phyloP scores from a whole-genome alignment of 495 filamentous ascomycete species.

The Penicillium odoratum region DNA sequence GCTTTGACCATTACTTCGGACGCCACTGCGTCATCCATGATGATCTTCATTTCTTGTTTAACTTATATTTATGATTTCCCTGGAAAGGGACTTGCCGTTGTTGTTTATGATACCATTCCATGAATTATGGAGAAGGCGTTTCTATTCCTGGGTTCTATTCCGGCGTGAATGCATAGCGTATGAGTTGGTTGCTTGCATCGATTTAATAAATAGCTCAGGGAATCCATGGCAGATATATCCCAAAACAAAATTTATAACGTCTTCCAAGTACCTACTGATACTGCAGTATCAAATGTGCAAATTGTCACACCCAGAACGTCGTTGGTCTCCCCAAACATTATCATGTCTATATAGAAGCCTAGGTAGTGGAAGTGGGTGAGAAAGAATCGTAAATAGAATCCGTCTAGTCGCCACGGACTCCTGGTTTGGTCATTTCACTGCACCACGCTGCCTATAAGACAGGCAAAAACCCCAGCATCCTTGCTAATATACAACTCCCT shows the following conservation, averaged over 20 bases:
- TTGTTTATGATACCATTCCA: slow-evolving; percentile 36
- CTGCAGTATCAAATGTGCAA: too few species aligned
- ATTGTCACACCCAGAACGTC: too few species aligned
- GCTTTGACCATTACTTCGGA: slow-evolving; percentile 7
- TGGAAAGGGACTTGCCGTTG: slow-evolving; percentile 7
- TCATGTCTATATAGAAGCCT: too few species aligned
- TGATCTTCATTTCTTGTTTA: slow-evolving; percentile 16
- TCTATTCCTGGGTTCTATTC: slow-evolving; percentile 3
- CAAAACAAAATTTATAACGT: too few species aligned
- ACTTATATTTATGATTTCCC: slow-evolving; percentile 4
- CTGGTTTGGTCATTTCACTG: background rate
- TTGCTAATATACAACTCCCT: slow-evolving; percentile 28
- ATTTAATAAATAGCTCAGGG: background rate
- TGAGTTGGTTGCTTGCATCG: background rate
- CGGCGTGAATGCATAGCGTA: slow-evolving; percentile 2
- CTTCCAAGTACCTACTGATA: too few species aligned
- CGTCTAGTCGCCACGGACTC: background rate
- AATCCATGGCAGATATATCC: background rate
- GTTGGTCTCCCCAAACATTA: too few species aligned
- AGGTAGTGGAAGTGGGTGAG: background rate
- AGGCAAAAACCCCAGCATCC: slow-evolving; percentile 12
- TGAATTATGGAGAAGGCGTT: slow-evolving; percentile 24
- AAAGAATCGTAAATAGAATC: background rate
- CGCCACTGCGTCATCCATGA: background rate
- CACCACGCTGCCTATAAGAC: slow-evolving; percentile 13